phyloP scores from a whole-genome alignment of 345 rosid species.

The Gossypium longicalyx region DNA sequence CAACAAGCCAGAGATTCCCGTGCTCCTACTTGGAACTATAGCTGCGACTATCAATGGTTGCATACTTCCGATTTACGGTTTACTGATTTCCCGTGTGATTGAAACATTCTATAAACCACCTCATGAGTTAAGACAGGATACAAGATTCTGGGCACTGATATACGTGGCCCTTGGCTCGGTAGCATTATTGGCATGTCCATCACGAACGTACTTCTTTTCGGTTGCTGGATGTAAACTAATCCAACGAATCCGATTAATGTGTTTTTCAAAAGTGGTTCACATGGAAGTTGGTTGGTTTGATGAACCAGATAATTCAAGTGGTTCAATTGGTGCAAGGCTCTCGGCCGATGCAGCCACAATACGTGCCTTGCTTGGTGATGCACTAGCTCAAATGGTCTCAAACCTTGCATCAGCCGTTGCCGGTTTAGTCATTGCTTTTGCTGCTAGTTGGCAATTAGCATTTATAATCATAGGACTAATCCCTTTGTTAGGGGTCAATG shows the following conservation, averaged over 20 bases:
- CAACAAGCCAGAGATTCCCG: constrained; percentile 79
- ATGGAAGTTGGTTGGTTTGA: constrained; percentile 93
- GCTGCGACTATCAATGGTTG: constrained; percentile 49
- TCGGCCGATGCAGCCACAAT: constrained; percentile 77
- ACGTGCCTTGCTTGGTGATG: constrained; percentile 74
- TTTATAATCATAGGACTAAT: too few relatives aligned
- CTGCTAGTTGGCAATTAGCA: too few relatives aligned
- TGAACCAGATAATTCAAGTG: constrained; percentile 73
- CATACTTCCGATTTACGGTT: constrained; percentile 56
- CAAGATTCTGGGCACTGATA: constrained; percentile 67
- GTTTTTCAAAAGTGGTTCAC: constrained; percentile 72
- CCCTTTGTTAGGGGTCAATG: too few relatives aligned
- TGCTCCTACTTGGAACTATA: constrained; percentile 50
- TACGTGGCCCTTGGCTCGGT: constrained; percentile 55
- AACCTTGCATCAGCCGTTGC: too few relatives aligned
- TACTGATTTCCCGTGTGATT: constrained; percentile 49
- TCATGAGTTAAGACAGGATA: constrained; percentile 46
- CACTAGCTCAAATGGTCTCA: constrained; percentile 57
- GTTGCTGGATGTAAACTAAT: constrained; percentile 65
- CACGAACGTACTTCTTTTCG: constrained; percentile 50
- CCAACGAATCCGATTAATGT: constrained; percentile 57
- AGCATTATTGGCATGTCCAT: constrained; percentile 42
- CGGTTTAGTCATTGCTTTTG: too few relatives aligned
- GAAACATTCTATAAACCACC: constrained; percentile 59
- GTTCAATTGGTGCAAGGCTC: constrained; percentile 72